A percentile compares a stretch with the other conserved stretches of the same genome.
These are phyloP conservation scores for Asparagopsis taxiformis DNA, from an alignment of 31 red algal genomes.

Conservation along the genomic window DNA sequence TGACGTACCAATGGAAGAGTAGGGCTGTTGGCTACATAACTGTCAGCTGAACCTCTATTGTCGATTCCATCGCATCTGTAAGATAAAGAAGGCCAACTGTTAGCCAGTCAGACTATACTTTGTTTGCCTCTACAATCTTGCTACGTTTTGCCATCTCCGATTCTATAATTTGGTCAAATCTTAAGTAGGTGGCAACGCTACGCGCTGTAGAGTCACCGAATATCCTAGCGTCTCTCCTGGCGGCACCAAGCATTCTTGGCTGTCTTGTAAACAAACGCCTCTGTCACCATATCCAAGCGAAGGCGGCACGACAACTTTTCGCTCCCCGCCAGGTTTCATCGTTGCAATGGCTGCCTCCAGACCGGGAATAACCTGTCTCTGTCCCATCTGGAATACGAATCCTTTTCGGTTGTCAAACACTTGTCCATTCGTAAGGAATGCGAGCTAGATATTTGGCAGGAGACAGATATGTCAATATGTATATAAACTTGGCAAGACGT, in stretches of 20 bases:
- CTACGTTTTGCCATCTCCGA: no score
- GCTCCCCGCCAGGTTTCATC: constrained; percentile 82
- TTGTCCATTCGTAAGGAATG: constrained; percentile 83
- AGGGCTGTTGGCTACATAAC: neutral
- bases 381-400: constrained; percentile 91
- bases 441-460: no score
- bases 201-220: constrained; percentile 75
- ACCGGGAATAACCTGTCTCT: constrained; percentile 90
- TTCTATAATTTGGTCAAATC: neutral
- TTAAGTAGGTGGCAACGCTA: constrained; percentile 88
- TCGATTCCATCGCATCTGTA: neutral
- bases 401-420: constrained; percentile 96
- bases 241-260: constrained; percentile 81
- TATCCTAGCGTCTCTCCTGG: constrained; percentile 84
- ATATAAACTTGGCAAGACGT: constrained; percentile 9
- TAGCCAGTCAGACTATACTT: no score
- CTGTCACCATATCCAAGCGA: constrained; percentile 84
- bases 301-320: constrained; percentile 85
- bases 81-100: constrained; percentile 1
- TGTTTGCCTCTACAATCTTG: no score
- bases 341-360: constrained; percentile 78
- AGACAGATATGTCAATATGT: no score
- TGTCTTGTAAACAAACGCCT: constrained; percentile 84
- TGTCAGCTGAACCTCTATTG: neutral
- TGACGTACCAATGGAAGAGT: constrained; percentile 45